Conservation (phyloP, 768 basidiomycete genomes). For the Auriscalpium orientale region DNA sequence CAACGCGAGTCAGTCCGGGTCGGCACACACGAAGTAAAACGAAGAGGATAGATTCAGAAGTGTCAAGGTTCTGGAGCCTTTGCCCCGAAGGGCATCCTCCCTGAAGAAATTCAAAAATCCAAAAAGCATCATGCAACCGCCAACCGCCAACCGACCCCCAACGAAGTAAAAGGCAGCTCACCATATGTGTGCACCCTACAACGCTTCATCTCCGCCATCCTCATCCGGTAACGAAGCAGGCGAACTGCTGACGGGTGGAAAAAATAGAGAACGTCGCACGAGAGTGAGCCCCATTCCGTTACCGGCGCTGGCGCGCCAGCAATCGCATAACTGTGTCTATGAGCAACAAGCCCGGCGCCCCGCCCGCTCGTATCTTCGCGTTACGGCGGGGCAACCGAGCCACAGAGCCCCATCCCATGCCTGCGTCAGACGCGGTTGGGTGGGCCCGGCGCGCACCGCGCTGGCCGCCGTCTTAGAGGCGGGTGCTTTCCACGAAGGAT, state of each 20-base stretch:
- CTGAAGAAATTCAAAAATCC: slow-evolving; percentile 86
- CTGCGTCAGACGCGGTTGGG: slow-evolving; percentile 8
- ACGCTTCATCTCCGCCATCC: not conserved
- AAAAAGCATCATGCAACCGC: slow-evolving; percentile 45
- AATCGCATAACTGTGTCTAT: slow-evolving; percentile 88
- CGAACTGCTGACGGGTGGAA: slow-evolving; percentile 34
- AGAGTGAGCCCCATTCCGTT: slow-evolving; percentile 95
- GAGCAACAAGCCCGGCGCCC: slow-evolving; percentile 58
- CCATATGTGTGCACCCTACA: slow-evolving; percentile 3
- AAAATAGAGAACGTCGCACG: slow-evolving; percentile 49
- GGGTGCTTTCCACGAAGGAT: slow-evolving; percentile 57
- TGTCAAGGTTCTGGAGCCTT: slow-evolving; percentile 71
- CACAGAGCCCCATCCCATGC: slow-evolving; percentile 18
- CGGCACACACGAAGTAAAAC: too few species aligned
- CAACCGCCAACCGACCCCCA: slow-evolving; percentile 6
- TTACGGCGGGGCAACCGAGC: slow-evolving; percentile 37
- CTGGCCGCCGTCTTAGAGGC: slow-evolving; percentile 63
- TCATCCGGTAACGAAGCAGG: slow-evolving; percentile 23
- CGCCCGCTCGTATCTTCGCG: slow-evolving; percentile 75
- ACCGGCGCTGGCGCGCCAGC: slow-evolving; percentile 40
- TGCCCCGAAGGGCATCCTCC: slow-evolving; percentile 68
- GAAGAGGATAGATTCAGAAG: slow-evolving; percentile 19
- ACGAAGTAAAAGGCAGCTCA: not conserved
- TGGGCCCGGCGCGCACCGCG: slow-evolving; percentile 25
- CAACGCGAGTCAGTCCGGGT: too few species aligned